phyloP scores from a whole-genome alignment of 1,284 basidiomycete genomes.

The Farysia itapuensis region DNA sequence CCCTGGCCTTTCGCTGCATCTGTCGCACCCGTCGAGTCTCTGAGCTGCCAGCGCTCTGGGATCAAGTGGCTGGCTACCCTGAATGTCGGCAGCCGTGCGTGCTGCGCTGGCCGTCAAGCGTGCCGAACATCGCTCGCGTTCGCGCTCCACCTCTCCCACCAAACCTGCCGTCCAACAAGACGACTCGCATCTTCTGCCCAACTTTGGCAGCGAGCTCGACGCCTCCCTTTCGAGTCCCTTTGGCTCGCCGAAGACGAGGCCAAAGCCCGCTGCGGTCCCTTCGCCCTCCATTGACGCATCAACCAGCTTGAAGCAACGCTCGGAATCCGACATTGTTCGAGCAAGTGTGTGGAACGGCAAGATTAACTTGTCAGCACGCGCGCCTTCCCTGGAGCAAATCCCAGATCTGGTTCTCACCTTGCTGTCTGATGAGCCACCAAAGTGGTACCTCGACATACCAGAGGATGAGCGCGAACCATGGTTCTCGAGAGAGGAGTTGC shows the following conservation, averaged over 20 bases:
- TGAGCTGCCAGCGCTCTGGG: too few species aligned
- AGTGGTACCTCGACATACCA: constrained; percentile 40
- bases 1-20: too few species aligned
- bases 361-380: constrained; percentile 37
- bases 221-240: constrained; percentile 37
- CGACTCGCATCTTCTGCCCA: constrained; percentile 2
- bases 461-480: constrained; percentile 41
- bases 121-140: constrained; percentile 29
- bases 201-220: constrained; percentile 27
- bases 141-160: constrained; percentile 25
- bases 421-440: constrained; percentile 36
- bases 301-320: constrained; percentile 18
- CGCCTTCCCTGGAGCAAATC: constrained; percentile 30
- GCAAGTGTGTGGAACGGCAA: constrained; percentile 33
- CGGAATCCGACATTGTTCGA: constrained; percentile 24
- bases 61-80: too few species aligned
- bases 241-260: constrained; percentile 32
- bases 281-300: not conserved
- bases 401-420: constrained; percentile 36
- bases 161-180: constrained; percentile 13
- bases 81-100: constrained; percentile 46
- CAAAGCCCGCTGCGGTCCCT: not conserved
- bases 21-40: too few species aligned
- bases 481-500: constrained; percentile 42
- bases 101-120: constrained; percentile 44